A percentile compares a stretch with the other conserved stretches of the same genome.
Evolutionary conservation across 148 eudicot genomes (phyloP).

Genomic region (Fagopyrum tataricum): DNA sequence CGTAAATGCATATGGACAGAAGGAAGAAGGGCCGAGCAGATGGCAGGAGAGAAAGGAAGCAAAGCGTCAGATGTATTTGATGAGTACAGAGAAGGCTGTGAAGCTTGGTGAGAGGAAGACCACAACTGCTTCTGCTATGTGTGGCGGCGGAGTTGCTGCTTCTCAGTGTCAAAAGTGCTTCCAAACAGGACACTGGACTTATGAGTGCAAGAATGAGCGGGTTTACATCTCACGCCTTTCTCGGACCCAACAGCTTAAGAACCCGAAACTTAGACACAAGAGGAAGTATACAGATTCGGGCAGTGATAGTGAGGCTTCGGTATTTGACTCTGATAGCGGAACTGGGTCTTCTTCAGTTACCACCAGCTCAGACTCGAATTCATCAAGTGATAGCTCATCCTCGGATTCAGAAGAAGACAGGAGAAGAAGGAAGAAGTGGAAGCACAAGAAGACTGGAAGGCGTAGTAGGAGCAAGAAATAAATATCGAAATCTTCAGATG

Average conservation of each 20-base stretch:
- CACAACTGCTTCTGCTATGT: constrained; percentile 18
- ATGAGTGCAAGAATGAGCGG: constrained; percentile 93
- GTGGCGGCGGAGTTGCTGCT: constrained; percentile 28
- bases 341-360: constrained; percentile 37
- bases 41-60: constrained; percentile 99
- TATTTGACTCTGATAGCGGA: constrained; percentile 54
- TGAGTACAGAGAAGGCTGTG: constrained; percentile 95
- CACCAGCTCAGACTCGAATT: constrained; percentile 44
- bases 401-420: constrained; percentile 73
- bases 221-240: constrained; percentile 83
- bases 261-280: constrained; percentile 77
- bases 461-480: constrained; percentile 46
- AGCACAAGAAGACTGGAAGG: constrained; percentile 36
- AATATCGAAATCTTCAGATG: constrained; percentile 57
- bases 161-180: constrained; percentile 89
- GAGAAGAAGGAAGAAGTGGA: constrained; percentile 45
- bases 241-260: constrained; percentile 71
- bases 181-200: constrained; percentile 88
- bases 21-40: constrained; percentile 98
- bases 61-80: constrained; percentile 90
- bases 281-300: constrained; percentile 66
- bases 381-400: constrained; percentile 63
- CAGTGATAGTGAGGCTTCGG: constrained; percentile 67
- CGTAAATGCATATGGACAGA: constrained; percentile 98
- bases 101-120: constrained; percentile 75